These are phyloP conservation scores for Selaginella moellendorffii DNA, from an alignment of 75 land plant species.

Conservation along the genomic window DNA sequence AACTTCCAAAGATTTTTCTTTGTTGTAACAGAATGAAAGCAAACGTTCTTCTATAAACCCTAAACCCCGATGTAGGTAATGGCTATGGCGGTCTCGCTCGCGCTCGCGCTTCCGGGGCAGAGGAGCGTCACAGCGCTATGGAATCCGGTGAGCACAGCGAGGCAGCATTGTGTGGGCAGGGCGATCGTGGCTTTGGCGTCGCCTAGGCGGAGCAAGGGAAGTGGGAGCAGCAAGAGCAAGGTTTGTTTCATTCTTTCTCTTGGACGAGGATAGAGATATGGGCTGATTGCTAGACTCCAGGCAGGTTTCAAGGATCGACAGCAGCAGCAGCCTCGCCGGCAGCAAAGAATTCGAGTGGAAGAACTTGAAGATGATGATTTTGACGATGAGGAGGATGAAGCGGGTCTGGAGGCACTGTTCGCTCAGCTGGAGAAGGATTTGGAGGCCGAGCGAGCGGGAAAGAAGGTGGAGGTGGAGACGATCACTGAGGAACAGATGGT, in stretches of 20 bases:
- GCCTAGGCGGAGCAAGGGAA: not conserved
- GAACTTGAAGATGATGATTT: constrained; percentile 9
- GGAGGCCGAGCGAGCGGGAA: not conserved
- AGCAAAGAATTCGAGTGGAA: too few species aligned
- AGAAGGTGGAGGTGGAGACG: not conserved
- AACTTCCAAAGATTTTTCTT: too few species aligned
- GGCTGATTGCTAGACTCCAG: too few species aligned
- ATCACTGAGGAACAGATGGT: not conserved
- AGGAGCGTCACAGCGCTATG: not conserved
- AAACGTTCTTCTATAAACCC: too few species aligned
- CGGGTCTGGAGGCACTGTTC: not conserved
- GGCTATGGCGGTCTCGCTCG: not conserved
- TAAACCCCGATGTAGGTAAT: too few species aligned
- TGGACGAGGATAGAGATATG: not conserved
- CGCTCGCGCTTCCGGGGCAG: not conserved
- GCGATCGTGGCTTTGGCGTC: not conserved
- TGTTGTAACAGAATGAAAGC: too few species aligned
- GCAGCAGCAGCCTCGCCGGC: too few species aligned
- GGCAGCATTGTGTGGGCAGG: too few species aligned
- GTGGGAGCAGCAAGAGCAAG: not conserved
- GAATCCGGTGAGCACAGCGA: too few species aligned
- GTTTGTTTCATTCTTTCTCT: not conserved
- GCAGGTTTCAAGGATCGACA: too few species aligned
- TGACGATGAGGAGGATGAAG: constrained; percentile 13
- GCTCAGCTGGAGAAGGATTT: not conserved